A percentile compares a stretch with the other conserved stretches of the same genome.
Conservation (phyloP, 306 rosid genomes). For the Cercis canadensis region DNA sequence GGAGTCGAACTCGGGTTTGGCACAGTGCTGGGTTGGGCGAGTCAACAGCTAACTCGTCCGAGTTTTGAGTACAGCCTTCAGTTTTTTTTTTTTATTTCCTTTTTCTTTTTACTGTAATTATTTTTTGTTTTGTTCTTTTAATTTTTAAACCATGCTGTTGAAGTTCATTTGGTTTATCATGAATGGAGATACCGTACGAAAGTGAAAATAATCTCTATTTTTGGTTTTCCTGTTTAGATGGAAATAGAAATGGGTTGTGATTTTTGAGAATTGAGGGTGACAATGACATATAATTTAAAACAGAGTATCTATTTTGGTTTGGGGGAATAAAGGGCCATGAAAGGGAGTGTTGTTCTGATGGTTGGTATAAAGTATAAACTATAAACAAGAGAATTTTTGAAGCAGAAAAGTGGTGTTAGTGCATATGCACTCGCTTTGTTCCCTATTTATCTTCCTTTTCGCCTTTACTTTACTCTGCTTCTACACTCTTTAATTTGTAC, state of each 20-base stretch:
- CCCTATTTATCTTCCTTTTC: conserved; percentile 7
- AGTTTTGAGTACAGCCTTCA: conserved; percentile 49
- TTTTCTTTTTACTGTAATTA: conserved; percentile 25
- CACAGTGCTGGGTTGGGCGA: conserved; percentile 27
- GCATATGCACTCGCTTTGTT: conserved; percentile 45
- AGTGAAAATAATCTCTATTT: conserved; percentile 1
- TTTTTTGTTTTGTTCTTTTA: neutral
- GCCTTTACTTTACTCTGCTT: conserved; percentile 14
- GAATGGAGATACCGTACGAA: too few species aligned
- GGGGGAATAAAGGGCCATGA: neutral
- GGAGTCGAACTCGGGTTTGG: conserved; percentile 39
- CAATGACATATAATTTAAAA: too few species aligned
- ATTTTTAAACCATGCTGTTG: conserved; percentile 13
- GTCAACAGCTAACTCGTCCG: conserved; percentile 47
- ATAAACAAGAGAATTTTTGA: conserved; percentile 21
- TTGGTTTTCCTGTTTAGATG: neutral
- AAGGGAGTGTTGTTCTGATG: conserved; percentile 11
- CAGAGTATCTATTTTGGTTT: neutral
- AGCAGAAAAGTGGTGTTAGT: neutral
- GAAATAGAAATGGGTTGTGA: too few species aligned
- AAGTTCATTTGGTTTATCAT: conserved; percentile 4
- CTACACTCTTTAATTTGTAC: conserved; percentile 19
- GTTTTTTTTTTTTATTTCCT: neutral
- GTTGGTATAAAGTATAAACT: conserved; percentile 11
- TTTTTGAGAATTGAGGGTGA: too few species aligned